Base-by-base conservation (phyloP, 2,329 filamentous ascomycete species). In the Bipolaris victoriae region DNA sequence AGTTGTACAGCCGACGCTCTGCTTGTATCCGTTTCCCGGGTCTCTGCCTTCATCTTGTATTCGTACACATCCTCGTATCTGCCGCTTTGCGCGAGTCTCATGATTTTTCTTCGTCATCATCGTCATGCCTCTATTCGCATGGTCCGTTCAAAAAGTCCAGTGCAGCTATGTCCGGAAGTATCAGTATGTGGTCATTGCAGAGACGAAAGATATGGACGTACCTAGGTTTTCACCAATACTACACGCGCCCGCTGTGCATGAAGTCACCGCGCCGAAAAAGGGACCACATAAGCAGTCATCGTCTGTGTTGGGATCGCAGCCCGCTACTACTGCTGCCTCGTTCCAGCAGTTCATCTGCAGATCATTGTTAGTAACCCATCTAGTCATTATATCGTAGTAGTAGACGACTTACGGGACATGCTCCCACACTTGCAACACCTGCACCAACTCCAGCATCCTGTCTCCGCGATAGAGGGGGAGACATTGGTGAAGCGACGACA, bases 271-370 rank as follows among this genome's bases (percentile, higher is more conserved):
- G 43, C 75, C 67, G 46, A 76, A 72, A 58, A 76, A 76, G 4
- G 60, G 52, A 7, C 71, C 73, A 47, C 73, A 76, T 22, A 75
- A 47, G 44, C 73, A 76, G 7, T 58, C 58, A 16, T 76, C 70
- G 56, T 70, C 67, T 16, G 22, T 43, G 22, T 73, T 71, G 3
- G 73, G 73, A 46, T 76, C 70, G 52, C 73, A 76, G 3, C 50
- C 55, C 26, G 67, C 69, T 35, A 59, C 46, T 29, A 50, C 65
- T 18, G 67, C 72, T 4, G 65, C 66, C 56, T 73, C 67, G 39
- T 75, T 73, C 72, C 72, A 76, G 55, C 73, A 76, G 31, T 71
- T 63, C 51, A 59, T 60, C 73, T 75, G 43, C 29, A 10, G 9
- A n/a, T 5, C 2, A 9, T 6, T 10, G 10, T 36, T 2, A 46